Conservation (phyloP, 2,329 filamentous ascomycete genomes). For the Ceratocystis alfenasii region DNA sequence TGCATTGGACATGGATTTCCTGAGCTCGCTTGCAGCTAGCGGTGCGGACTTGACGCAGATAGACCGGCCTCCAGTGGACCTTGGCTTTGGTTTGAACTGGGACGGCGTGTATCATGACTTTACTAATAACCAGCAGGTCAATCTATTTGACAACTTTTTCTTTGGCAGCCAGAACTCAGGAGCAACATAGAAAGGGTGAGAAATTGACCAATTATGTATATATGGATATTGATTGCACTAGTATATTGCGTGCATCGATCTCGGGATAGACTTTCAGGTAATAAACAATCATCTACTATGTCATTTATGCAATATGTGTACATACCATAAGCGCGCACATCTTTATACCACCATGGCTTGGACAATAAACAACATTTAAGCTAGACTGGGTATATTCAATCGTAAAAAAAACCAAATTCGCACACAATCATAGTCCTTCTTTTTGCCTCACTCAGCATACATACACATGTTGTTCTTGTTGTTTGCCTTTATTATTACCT, state of each 20-base stretch:
- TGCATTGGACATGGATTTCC: slow-evolving; percentile 43
- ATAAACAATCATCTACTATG: no score
- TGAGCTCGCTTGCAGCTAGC: slow-evolving; percentile 33
- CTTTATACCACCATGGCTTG: neutral
- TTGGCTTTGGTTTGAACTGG: slow-evolving; percentile 57
- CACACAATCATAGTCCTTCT: slow-evolving; percentile 9
- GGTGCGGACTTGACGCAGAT: slow-evolving; percentile 23
- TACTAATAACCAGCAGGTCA: slow-evolving; percentile 46
- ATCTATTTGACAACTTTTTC: slow-evolving; percentile 63
- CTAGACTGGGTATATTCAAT: slow-evolving; percentile 10
- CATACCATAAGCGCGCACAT: neutral
- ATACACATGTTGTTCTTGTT: neutral
- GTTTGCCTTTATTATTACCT: neutral
- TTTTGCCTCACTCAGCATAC: neutral
- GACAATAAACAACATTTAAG: neutral
- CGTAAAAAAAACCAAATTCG: neutral
- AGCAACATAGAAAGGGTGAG: slow-evolving; percentile 19
- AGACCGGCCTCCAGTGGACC: slow-evolving; percentile 44
- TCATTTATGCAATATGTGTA: neutral
- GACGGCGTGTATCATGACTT: slow-evolving; percentile 52
- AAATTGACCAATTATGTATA: neutral
- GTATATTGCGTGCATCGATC: neutral
- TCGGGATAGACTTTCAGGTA: neutral
- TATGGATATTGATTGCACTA: neutral
- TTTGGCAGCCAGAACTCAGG: slow-evolving; percentile 44